These are phyloP conservation scores for Castanea sativa DNA, from an alignment of 306 rosid genomes.

Conservation along the genomic window DNA sequence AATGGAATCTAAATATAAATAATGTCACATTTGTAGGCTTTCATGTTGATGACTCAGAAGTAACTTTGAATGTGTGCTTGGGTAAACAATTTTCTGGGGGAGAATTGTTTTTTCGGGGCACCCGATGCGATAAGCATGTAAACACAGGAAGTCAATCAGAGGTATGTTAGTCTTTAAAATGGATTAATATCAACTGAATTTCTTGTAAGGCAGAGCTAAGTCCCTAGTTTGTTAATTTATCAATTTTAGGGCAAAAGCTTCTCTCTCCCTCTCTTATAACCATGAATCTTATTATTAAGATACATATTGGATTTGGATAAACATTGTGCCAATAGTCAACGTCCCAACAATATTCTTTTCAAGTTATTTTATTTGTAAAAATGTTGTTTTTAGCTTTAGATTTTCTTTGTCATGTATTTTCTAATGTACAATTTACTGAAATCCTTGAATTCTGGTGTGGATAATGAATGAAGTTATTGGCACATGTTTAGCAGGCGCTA, in stretches of 20 bases:
- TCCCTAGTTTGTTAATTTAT: conserved; percentile 2
- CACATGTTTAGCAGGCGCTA: not conserved
- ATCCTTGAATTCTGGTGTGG: not conserved
- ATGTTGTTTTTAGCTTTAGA: not conserved
- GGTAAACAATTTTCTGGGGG: conserved; percentile 64
- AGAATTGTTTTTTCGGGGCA: conserved; percentile 55
- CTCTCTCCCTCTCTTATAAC: not conserved
- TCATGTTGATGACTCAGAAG: conserved; percentile 68
- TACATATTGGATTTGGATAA: not conserved
- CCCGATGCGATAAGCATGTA: conserved; percentile 59
- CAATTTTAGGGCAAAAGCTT: not conserved
- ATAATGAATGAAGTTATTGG: not conserved
- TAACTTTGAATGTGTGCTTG: conserved; percentile 60
- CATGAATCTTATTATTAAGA: not conserved
- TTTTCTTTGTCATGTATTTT: not conserved
- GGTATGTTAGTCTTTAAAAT: conserved; percentile 28
- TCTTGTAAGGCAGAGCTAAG: conserved; percentile 10
- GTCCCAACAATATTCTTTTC: not conserved
- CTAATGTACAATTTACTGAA: not conserved
- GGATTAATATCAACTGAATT: conserved; percentile 13
- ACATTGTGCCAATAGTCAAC: not conserved
- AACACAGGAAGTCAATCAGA: conserved; percentile 46
- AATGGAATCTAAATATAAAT: conserved; percentile 15
- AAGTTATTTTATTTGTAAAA: not conserved
- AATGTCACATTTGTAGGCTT: conserved; percentile 45